Conservation (phyloP, 2,329 filamentous ascomycete species). For the Neopestalotiopsis sp. region DNA sequence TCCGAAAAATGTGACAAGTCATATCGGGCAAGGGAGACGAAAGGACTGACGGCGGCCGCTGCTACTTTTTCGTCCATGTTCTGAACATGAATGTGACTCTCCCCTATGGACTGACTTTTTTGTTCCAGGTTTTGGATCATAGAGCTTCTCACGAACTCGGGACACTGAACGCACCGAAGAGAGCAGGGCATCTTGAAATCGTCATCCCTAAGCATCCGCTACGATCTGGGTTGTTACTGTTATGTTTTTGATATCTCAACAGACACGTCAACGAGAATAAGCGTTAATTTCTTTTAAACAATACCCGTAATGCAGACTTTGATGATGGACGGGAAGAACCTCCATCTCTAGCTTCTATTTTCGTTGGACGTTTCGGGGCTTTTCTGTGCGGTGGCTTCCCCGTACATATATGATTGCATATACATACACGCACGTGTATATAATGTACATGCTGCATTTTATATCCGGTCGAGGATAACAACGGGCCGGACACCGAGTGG, state of each 20-base stretch:
- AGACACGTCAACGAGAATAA: no score
- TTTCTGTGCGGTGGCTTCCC: background rate
- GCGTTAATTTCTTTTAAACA: no score
- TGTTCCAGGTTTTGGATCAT: background rate
- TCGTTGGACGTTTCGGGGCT: no score
- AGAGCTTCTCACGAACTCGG: no score
- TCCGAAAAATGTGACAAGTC: slow-evolving; percentile 11
- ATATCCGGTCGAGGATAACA: background rate
- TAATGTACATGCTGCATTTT: background rate
- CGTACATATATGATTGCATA: background rate
- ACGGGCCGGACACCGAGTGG: background rate
- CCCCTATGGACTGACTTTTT: background rate
- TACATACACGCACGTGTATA: slow-evolving; percentile 1
- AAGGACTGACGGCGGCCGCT: background rate
- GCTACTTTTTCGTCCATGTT: background rate
- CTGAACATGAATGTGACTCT: no score
- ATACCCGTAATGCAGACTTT: no score
- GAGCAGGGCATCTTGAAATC: no score
- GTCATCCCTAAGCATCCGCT: no score
- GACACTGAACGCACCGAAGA: no score
- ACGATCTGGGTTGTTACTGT: no score
- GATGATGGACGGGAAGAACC: background rate
- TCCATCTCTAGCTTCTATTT: no score
- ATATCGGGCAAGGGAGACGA: background rate
- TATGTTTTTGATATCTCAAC: background rate